These are phyloP conservation scores for Stemphylium vesicarium DNA, from an alignment of 2,329 filamentous ascomycete species.

Conservation along the genomic window DNA sequence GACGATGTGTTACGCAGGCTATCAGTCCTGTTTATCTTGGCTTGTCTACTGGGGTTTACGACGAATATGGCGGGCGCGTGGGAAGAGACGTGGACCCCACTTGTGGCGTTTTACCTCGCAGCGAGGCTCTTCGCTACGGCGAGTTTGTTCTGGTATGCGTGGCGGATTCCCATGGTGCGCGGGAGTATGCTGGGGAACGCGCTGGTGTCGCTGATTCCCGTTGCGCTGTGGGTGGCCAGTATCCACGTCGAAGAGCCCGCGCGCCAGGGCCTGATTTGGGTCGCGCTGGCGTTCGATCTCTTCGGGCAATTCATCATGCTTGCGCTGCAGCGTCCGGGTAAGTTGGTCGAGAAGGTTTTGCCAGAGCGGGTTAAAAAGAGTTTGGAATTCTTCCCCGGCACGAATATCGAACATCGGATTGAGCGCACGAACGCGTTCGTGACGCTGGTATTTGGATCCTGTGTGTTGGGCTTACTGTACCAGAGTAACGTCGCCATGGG, in stretches of 20 bases:
- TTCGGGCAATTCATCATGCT: constrained; percentile 56
- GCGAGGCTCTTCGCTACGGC: constrained; percentile 60
- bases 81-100: constrained; percentile 61
- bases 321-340: constrained; percentile 40
- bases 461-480: constrained; percentile 66
- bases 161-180: constrained; percentile 64
- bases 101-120: constrained; percentile 66
- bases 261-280: constrained; percentile 63
- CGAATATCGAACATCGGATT: constrained; percentile 71
- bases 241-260: constrained; percentile 63
- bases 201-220: constrained; percentile 55
- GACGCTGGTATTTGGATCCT: constrained; percentile 69
- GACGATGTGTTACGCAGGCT: constrained; percentile 66
- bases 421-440: constrained; percentile 70
- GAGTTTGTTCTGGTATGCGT: constrained; percentile 57
- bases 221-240: constrained; percentile 65
- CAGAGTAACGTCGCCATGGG: constrained; percentile 61
- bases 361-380: constrained; percentile 37
- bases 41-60: constrained; percentile 67
- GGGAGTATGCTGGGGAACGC: constrained; percentile 61
- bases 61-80: constrained; percentile 67
- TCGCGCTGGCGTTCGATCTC: constrained; percentile 63
- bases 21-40: constrained; percentile 66
- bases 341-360: constrained; percentile 9
- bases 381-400: constrained; percentile 66